Evolutionary conservation across 495 filamentous ascomycete species (phyloP), one percentile per base, ranked within the genome.

Genomic region (Daldinia childiae): DNA sequence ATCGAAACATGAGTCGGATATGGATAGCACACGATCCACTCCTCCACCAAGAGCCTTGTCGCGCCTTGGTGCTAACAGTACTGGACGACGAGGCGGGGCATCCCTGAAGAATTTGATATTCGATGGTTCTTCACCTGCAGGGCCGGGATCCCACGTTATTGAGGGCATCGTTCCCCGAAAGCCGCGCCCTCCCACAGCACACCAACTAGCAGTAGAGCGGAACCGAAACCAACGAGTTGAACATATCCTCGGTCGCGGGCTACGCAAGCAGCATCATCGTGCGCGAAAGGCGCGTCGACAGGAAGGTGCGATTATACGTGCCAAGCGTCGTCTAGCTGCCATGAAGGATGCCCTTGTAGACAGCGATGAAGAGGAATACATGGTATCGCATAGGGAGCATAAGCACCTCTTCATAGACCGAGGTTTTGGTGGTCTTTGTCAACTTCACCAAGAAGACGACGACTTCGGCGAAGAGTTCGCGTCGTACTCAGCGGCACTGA

Each of bases 181-280:
- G 65, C 88, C 91, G 3, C 88, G 95, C 6, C 95, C 94, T 4
- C 86, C 97, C 19, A 99, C 95, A 0, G 91, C 93, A 9, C 95
- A 99, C 78, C 95, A 99, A 74, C 84, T 97, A 30, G 95, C 94
- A 7, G 92, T 98, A 4, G 93, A 97, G 72, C 88, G 90, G 52
- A 97, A 97, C 76, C 87, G 96, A 8, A 91, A 90, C 39, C 90
- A 95, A 78, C 91, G 93, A 14, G 92, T 97, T 45, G 91, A 97
- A 58, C 92, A 95, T 74, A 90, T 95, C 50, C 87, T 99, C 32
- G 88, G 92, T 71, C 89, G 91, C 19, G 92, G 91, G 48, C 81
- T 93, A 36, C 88, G 87, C 64, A 83, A 80, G 57, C 83, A 88
- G 61, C 88, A 91, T 62, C 89, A 89, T 66, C 80, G 82, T 36